These are phyloP conservation scores for Marasmius fiardii DNA, from an alignment of 1,284 basidiomycete species.

Conservation along the genomic window DNA sequence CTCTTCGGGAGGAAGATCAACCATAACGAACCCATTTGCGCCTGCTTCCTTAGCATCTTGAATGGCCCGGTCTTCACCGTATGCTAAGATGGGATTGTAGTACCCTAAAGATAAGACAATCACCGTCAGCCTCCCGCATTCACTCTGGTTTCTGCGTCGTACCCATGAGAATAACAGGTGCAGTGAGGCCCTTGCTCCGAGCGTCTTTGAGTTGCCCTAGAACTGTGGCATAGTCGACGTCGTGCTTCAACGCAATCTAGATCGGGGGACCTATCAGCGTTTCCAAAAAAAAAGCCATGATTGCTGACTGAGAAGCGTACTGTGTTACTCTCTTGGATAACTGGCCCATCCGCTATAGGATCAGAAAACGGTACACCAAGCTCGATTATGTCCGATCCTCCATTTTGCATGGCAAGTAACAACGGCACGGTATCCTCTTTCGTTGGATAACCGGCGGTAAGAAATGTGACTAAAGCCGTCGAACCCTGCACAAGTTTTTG, in stretches of 20 bases:
- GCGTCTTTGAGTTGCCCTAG: slow-evolving; percentile 81
- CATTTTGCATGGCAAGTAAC: slow-evolving; percentile 87
- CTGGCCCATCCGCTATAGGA: slow-evolving; percentile 91
- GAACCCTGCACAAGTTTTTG: slow-evolving; percentile 40
- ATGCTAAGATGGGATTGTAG: slow-evolving; percentile 94
- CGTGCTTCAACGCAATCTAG: slow-evolving; percentile 80
- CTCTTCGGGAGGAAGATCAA: slow-evolving; percentile 97
- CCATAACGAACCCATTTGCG: slow-evolving; percentile 97
- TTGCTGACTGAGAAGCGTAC: slow-evolving; percentile 41
- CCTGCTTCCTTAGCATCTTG: slow-evolving; percentile 86
- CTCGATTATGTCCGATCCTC: slow-evolving; percentile 95
- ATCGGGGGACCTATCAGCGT: slow-evolving; percentile 6
- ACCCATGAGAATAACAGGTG: slow-evolving; percentile 95
- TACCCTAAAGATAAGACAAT: slow-evolving; percentile 70
- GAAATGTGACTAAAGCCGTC: slow-evolving; percentile 83
- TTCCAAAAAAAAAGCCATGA: slow-evolving; percentile 8
- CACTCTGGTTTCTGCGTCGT: slow-evolving; percentile 19
- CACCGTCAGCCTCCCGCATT: slow-evolving; percentile 4
- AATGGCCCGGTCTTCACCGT: slow-evolving; percentile 93
- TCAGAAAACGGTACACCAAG: slow-evolving; percentile 96
- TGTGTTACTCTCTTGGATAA: slow-evolving; percentile 90
- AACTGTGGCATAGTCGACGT: slow-evolving; percentile 74
- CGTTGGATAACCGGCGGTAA: slow-evolving; percentile 89
- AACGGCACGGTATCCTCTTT: slow-evolving; percentile 81
- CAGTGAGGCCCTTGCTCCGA: slow-evolving; percentile 75